Evolutionary conservation across 2,329 filamentous ascomycete species (phyloP).

Genomic region (Claviceps paspali): DNA sequence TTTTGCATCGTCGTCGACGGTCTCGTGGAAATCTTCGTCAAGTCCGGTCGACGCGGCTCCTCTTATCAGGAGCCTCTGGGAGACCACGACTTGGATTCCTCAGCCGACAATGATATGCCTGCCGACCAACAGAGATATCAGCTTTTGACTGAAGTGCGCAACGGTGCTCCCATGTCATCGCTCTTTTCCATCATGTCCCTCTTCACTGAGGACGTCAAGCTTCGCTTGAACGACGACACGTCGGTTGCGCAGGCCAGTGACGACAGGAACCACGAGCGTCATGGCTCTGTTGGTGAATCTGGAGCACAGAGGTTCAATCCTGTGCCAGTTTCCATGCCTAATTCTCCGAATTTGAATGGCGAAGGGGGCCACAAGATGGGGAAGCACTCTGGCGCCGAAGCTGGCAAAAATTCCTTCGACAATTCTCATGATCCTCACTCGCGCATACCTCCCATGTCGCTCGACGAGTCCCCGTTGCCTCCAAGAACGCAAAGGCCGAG

Average conservation of each 20-base stretch:
- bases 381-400: conserved; percentile 8
- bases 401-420: conserved; percentile 5
- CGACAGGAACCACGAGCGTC: conserved; percentile 15
- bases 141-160: conserved; percentile 89
- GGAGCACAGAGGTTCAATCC: conserved; percentile 4
- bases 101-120: conserved; percentile 52
- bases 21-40: conserved; percentile 93
- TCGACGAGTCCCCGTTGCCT: conserved; percentile 38
- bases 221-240: conserved; percentile 56
- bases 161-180: conserved; percentile 96
- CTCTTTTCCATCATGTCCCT: conserved; percentile 93
- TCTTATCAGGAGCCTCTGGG: conserved; percentile 10
- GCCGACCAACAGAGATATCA: conserved; percentile 76
- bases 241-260: conserved; percentile 10
- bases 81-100: conserved; percentile 23
- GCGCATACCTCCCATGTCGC: conserved; percentile 57
- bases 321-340: conserved; percentile 18
- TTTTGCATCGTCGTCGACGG: conserved; percentile 97
- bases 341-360: conserved; percentile 23
- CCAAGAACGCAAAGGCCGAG: conserved; percentile 20
- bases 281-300: conserved; percentile 12
- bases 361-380: conserved; percentile 5
- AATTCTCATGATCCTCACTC: conserved; percentile 15
- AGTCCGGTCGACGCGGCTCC: conserved; percentile 43
- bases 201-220: conserved; percentile 86